Conservation (phyloP, 1,284 basidiomycete species). For the Agroathelia rolfsii region DNA sequence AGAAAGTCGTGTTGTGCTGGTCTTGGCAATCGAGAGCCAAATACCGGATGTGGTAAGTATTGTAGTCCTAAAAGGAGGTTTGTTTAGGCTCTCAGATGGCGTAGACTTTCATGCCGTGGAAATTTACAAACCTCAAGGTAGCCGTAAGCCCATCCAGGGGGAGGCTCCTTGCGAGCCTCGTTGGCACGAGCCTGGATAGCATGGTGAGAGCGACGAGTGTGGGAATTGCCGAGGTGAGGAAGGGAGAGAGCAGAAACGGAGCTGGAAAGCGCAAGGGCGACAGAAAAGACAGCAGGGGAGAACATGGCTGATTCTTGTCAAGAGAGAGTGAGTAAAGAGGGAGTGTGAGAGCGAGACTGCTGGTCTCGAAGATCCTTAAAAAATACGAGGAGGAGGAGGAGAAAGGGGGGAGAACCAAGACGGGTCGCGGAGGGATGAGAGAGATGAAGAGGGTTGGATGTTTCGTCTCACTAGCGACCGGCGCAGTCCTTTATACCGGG, state of each 20-base stretch:
- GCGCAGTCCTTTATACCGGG: too few relatives aligned
- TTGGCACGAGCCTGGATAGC: conserved; percentile 7
- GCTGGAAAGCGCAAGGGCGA: conserved; percentile 42
- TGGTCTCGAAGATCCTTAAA: conserved; percentile 13
- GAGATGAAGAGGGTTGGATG: conserved; percentile 14
- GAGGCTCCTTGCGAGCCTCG: too few relatives aligned
- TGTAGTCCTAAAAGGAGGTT: conserved; percentile 43
- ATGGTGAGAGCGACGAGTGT: background rate
- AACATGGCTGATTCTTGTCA: conserved; percentile 9
- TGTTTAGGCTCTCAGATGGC: too few relatives aligned
- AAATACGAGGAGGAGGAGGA: conserved; percentile 19
- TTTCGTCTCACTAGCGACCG: too few relatives aligned
- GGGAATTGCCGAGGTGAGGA: too few relatives aligned
- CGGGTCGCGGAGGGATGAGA: conserved; percentile 18
- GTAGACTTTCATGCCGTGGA: too few relatives aligned
- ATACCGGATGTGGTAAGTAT: conserved; percentile 57
- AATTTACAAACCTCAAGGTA: conserved; percentile 32
- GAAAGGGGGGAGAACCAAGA: conserved; percentile 18
- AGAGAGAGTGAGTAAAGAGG: conserved; percentile 18
- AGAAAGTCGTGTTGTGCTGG: conserved; percentile 62
- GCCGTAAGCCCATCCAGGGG: conserved; percentile 31
- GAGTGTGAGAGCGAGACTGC: conserved; percentile 21
- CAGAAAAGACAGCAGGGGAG: conserved; percentile 25
- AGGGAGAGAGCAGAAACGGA: conserved; percentile 8
- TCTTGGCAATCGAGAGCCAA: conserved; percentile 42